Percentiles rank a stretch among this genome's conserved stretches.
Conservation (phyloP, 73 alveolate species). For the Paraurostyla sp. region DNA sequence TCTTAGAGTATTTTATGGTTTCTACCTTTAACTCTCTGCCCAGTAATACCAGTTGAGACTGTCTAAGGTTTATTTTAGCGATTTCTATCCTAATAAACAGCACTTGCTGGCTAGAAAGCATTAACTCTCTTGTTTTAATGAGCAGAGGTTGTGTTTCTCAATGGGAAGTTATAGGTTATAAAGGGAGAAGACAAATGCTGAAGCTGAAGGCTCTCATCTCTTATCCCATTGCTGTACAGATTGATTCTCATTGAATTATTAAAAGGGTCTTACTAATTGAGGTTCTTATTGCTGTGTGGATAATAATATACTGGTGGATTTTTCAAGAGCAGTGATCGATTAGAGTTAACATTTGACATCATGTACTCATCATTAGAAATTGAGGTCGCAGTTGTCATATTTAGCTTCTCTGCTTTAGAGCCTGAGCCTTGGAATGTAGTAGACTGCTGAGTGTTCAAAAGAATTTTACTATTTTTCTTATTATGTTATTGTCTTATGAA, state of each 20-base stretch:
- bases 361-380: slow-evolving; percentile 4
- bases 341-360: slow-evolving; percentile 15
- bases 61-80: neutral
- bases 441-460: neutral
- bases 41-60: neutral
- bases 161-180: too few relatives aligned
- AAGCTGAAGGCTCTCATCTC: too few relatives aligned
- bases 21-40: neutral
- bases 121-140: neutral
- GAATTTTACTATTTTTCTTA: neutral
- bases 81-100: neutral
- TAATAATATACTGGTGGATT: slow-evolving; percentile 7
- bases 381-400: slow-evolving; percentile 16
- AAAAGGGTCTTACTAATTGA: neutral
- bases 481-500: too few relatives aligned
- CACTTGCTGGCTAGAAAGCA: too few relatives aligned
- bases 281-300: neutral
- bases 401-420: neutral
- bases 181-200: too few relatives aligned
- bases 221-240: neutral
- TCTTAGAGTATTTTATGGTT: neutral
- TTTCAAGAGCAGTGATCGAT: neutral
- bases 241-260: neutral
- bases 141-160: neutral
- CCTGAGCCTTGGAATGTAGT: too few relatives aligned